Percentiles rank a stretch among this genome's conserved stretches.
phyloP scores from a whole-genome alignment of 192 early-diverging fungal genomes.

The Phycomyces blakesleeanus region DNA sequence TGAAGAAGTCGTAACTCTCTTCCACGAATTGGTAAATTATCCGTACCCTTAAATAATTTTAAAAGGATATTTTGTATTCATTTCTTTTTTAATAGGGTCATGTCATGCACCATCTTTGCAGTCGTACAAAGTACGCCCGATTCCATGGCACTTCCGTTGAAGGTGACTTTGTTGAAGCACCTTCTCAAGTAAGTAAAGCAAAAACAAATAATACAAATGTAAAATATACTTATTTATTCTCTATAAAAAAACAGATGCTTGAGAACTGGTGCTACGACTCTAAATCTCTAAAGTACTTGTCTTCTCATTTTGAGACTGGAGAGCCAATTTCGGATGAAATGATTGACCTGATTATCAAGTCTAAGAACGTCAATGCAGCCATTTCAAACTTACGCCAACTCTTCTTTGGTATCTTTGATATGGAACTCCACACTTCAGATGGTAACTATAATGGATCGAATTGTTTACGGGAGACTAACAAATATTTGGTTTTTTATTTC shows the following conservation, averaged over 20 bases:
- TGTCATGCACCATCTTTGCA: constrained; percentile 55
- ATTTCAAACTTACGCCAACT: constrained; percentile 72
- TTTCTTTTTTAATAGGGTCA: constrained; percentile 19
- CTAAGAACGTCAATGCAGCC: constrained; percentile 75
- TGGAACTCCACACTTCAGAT: constrained; percentile 66
- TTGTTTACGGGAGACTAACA: not conserved
- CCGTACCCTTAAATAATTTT: constrained; percentile 44
- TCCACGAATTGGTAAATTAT: constrained; percentile 76
- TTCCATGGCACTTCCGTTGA: constrained; percentile 78
- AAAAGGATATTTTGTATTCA: constrained; percentile 28
- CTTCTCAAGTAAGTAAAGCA: constrained; percentile 51
- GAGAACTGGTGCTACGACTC: constrained; percentile 81
- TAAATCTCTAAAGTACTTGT: constrained; percentile 48
- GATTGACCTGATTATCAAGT: constrained; percentile 61
- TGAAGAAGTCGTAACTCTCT: constrained; percentile 74
- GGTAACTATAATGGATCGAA: constrained; percentile 6
- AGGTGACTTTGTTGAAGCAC: constrained; percentile 86
- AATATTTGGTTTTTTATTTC: too few relatives aligned
- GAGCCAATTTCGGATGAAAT: constrained; percentile 69
- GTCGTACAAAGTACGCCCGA: constrained; percentile 65
- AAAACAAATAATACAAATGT: not conserved
- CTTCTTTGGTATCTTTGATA: constrained; percentile 75
- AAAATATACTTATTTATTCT: not conserved
- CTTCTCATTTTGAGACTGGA: constrained; percentile 69
- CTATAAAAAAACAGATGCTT: constrained; percentile 74